A percentile compares a stretch with the other conserved stretches of the same genome.
These are phyloP conservation scores for Phaffia australis DNA, from an alignment of 768 basidiomycete genomes.

Conservation along the genomic window DNA sequence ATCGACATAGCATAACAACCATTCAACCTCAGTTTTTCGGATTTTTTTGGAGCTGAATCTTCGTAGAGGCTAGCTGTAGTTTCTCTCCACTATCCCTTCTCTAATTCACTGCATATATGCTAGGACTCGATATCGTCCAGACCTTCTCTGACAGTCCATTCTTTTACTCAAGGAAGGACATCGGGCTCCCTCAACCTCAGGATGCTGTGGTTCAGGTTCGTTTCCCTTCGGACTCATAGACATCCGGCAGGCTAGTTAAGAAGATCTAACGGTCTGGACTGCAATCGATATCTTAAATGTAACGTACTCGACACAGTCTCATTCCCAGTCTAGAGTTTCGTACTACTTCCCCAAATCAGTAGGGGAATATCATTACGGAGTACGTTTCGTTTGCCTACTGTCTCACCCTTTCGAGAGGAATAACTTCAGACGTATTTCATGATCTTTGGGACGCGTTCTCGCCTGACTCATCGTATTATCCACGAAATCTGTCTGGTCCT, in stretches of 20 bases:
- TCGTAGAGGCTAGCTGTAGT: no score
- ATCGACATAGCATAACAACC: no score
- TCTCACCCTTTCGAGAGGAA: constrained; percentile 10
- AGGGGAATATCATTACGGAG: constrained; percentile 93
- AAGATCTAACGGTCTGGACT: no score
- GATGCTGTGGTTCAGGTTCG: constrained; percentile 35
- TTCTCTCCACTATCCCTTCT: no score
- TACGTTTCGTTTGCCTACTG: constrained; percentile 39
- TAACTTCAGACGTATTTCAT: not conserved
- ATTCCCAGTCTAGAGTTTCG: constrained; percentile 81
- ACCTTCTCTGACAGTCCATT: constrained; percentile 39
- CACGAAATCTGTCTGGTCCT: no score
- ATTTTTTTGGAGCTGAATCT: no score
- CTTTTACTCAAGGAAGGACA: constrained; percentile 34
- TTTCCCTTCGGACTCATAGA: constrained; percentile 18
- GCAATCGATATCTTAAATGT: no score
- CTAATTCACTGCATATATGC: not conserved
- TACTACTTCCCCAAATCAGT: constrained; percentile 93
- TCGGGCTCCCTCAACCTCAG: constrained; percentile 32
- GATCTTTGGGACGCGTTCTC: no score
- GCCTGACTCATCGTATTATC: not conserved
- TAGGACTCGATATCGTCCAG: constrained; percentile 20
- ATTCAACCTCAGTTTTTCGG: no score
- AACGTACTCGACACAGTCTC: constrained; percentile 43
- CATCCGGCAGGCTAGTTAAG: not conserved